These are phyloP conservation scores for Fraxinus greggii DNA, from an alignment of 305 asterid species.

Conservation along the genomic window DNA sequence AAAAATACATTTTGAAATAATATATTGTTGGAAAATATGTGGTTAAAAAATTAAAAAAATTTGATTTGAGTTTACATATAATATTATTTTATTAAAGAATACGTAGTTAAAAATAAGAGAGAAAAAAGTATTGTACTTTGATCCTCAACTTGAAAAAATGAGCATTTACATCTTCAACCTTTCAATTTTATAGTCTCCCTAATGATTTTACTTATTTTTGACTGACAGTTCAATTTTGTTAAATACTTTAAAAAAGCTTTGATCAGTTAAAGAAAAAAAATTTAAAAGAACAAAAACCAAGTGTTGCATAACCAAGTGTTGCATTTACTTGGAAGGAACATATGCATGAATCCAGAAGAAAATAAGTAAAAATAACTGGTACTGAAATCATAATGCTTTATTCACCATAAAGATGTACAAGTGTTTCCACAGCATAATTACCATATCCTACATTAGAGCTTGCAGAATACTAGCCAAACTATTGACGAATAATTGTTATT, in stretches of 20 bases:
- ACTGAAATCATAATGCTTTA: not conserved
- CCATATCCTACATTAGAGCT: not conserved
- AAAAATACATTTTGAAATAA: too few species aligned
- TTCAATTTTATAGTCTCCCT: not conserved
- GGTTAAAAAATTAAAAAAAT: too few species aligned
- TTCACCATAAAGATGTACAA: slow-evolving; percentile 6
- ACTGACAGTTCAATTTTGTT: not conserved
- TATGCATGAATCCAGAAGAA: not conserved
- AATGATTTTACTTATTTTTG: not conserved
- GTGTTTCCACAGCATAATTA: not conserved
- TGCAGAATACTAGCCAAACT: not conserved
- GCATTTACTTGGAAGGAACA: not conserved
- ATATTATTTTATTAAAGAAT: too few species aligned
- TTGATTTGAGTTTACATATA: too few species aligned
- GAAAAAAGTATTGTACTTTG: not conserved
- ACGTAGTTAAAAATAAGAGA: too few species aligned
- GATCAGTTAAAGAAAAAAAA: not conserved
- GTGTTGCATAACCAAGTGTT: not conserved
- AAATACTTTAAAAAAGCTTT: not conserved
- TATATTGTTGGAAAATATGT: too few species aligned
- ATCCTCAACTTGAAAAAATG: not conserved
- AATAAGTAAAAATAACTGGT: not conserved
- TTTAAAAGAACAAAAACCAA: not conserved
- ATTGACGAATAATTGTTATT: not conserved
- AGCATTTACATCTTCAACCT: not conserved